Evolutionary conservation across 441 rosid genomes (phyloP), one percentile per base, ranked within the genome.

Genomic region (Erodium texanum): DNA sequence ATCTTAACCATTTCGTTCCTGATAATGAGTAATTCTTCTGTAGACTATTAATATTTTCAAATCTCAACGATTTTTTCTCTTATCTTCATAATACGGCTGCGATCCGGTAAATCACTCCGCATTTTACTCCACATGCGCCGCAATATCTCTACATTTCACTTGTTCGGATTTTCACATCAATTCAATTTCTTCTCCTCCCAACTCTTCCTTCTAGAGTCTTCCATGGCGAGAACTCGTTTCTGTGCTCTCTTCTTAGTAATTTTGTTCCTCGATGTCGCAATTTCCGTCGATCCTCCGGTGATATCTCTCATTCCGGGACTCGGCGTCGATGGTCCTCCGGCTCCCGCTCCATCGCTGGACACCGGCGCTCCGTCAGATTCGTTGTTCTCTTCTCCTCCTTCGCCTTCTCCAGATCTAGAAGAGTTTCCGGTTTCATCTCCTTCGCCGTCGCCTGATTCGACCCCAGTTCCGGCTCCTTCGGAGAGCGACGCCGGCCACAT

Each of bases 341-440:
- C 29, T 27, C 29, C 29, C 29, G 29, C 29, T 27, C 29, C 29
- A 27, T 27, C 29, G 2, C 29, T 27, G 2, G 29, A 27, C 4
- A 27, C 29, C 29, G 29, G 29, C 29, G 29, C 29, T 27, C 29
- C 29, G 1, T 27, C 29, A 9, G 48, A 41, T 50, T 50, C 56
- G 19, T 19, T 19, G 5, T 50, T 50, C 56, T 50, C 56, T 50
- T 50, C 56, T 50, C 73, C 89, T 87, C 73, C 70, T 75, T 59
- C 81, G 92, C 56, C 56, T 50, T 66, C 68, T 29, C 73, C 24
- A 50, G 56, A 50, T 56, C 75, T 29, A 52, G 68, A 59, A 75
- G 66, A 73, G 56, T 48, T 18, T 14, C 56, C 56, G 3, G 93
- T 88, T 59, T 75, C 77, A 58, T 71, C 80, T 43, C 34, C 23